Evolutionary conservation across 2,329 filamentous ascomycete genomes (phyloP).

Genomic region (Colletotrichum musae): DNA sequence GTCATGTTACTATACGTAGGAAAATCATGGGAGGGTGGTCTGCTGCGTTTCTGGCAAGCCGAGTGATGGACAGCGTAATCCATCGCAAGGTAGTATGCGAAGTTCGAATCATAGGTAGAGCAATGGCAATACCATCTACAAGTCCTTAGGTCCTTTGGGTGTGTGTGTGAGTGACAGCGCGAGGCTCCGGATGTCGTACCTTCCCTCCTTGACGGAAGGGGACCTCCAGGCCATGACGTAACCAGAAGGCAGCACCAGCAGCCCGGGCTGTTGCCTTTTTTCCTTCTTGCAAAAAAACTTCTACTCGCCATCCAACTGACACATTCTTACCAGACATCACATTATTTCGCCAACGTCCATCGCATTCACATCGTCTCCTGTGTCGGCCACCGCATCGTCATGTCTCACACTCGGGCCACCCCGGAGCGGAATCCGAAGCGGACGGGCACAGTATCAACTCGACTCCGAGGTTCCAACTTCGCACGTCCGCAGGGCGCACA

Average conservation of each 20-base stretch:
- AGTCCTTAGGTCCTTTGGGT: background rate
- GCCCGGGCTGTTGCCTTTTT: too few species aligned
- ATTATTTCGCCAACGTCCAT: background rate
- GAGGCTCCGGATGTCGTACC: background rate
- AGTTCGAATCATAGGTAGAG: conserved; percentile 11
- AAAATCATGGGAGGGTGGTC: conserved; percentile 22
- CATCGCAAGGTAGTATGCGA: conserved; percentile 11
- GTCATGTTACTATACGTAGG: conserved; percentile 4
- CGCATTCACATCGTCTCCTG: background rate
- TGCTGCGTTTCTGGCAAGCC: conserved; percentile 11
- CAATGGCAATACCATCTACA: conserved; percentile 8
- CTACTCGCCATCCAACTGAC: too few species aligned
- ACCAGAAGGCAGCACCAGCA: conserved; percentile 3
- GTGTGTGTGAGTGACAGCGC: too few species aligned
- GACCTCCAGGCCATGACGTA: conserved; percentile 20
- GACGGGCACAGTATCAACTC: conserved; percentile 38
- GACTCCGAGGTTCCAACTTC: conserved; percentile 24
- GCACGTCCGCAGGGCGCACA: conserved; percentile 39
- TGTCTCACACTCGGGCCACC: conserved; percentile 6
- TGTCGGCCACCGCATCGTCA: background rate
- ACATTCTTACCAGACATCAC: too few species aligned
- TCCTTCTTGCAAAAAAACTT: too few species aligned
- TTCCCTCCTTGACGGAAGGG: background rate
- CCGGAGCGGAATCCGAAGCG: conserved; percentile 29
- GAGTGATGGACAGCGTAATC: conserved; percentile 1